Conservation (phyloP, 345 rosid species). For the Raphanus raphanistrum region DNA sequence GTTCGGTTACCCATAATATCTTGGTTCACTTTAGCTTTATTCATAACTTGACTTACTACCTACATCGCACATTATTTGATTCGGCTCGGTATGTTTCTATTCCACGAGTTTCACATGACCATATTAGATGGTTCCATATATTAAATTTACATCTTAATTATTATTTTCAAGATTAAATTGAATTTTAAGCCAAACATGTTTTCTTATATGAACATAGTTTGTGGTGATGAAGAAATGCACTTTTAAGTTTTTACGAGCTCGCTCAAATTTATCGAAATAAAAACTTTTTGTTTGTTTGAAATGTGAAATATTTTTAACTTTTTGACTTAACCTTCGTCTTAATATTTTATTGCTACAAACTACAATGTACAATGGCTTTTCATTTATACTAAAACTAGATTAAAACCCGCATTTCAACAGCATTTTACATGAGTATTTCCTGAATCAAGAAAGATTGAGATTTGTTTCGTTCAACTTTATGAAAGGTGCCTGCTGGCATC, state of each 20-base stretch:
- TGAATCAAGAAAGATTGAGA: too few species aligned
- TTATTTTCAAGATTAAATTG: too few species aligned
- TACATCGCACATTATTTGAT: neutral
- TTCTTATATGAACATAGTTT: neutral
- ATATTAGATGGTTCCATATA: neutral
- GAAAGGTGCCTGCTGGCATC: too few species aligned
- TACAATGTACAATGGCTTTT: slow-evolving; percentile 9
- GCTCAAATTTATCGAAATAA: neutral
- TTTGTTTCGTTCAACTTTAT: too few species aligned
- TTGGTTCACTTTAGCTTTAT: neutral
- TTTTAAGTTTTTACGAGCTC: neutral
- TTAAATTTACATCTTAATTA: neutral
- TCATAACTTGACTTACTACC: neutral
- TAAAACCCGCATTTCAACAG: too few species aligned
- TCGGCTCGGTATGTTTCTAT: neutral
- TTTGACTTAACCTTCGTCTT: neutral
- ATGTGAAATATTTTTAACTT: neutral
- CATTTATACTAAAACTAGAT: neutral
- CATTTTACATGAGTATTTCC: too few species aligned
- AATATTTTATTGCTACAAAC: neutral
- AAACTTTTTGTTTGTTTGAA: neutral
- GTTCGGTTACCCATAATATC: neutral
- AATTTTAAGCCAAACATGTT: neutral
- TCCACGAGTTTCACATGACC: neutral
- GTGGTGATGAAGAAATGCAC: neutral